Evolutionary conservation across 352 stramenopile genomes (phyloP), one percentile per base, ranked within the genome.

Genomic region (Phytophthora meadii): DNA sequence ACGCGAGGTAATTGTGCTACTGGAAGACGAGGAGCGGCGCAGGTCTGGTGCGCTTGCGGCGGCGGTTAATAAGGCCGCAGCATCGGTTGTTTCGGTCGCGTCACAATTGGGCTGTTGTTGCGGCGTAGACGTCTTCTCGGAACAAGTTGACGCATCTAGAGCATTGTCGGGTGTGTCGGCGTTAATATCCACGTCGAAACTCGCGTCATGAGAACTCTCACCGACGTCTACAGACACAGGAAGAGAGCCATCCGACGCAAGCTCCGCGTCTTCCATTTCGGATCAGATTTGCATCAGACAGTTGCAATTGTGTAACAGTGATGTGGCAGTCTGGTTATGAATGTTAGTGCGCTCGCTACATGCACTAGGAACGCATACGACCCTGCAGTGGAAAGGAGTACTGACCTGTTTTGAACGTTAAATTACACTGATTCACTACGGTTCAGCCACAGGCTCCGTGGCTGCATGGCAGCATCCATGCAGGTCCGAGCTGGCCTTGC

Each of bases 31-130:
- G 14, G 59, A 64, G 4, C 68, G 62, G 1, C 53, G 55, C 3
- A 76, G 34, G 24, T 60, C 62, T 7, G 52, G 68, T 2, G 52
- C 53, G 5, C 45, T 46, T n/a, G 50, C 40, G 5, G 41, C 15
- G 27, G 48, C 59, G 10, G 42, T 27, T 11, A 68, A 67, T 30
- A 59, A 36, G 8, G 55, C 49, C 15, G 14, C 24, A 14, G 34
- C 22, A 65, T 41, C 15, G 2, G 67, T 34, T 24, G 47, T 52
- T 37, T 80, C 72, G 4, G 46, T 57, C n/a, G 52, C 57, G 17
- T 76, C 69, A 36, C 68, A 80, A 54, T 76, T 70, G 5, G 69
- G 69, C 56, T 73, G 60, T 46, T 81, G 65, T 25, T 74, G 54
- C 34, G 47, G 17, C 14, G 11, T 4, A 19, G 37, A 52, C 2